phyloP scores from a whole-genome alignment of 805 yeast genomes.

The Peterozyma toletana region DNA sequence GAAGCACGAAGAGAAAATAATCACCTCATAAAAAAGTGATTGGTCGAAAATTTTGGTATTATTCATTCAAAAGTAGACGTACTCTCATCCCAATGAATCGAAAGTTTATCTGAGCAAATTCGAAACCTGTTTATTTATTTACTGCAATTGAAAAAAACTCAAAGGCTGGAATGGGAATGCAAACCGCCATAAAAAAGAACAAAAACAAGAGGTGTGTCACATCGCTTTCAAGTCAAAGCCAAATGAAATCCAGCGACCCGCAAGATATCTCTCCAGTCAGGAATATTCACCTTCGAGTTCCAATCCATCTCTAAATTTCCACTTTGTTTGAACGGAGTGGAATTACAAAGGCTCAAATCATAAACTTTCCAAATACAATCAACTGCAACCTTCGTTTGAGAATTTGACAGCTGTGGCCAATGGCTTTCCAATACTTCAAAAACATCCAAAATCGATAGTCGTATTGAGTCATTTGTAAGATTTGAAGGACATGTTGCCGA shows the following conservation, averaged over 20 bases:
- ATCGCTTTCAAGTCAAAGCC: conserved; percentile 15
- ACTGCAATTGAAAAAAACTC: too few species aligned
- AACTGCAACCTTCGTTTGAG: conserved; percentile 15
- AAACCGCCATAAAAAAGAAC: too few species aligned
- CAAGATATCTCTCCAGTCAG: conserved; percentile 22
- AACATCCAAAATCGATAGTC: conserved; percentile 14
- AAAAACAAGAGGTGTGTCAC: too few species aligned
- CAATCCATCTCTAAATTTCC: background rate
- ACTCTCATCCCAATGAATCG: too few species aligned
- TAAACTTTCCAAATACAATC: conserved; percentile 21
- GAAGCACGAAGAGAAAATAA: too few species aligned
- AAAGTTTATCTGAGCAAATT: too few species aligned
- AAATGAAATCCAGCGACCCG: conserved; percentile 16
- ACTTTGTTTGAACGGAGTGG: background rate
- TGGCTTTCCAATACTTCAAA: conserved; percentile 12
- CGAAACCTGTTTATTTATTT: too few species aligned
- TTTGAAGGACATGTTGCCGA: conserved; percentile 13
- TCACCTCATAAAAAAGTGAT: too few species aligned
- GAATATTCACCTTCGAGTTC: background rate
- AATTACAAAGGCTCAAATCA: conserved; percentile 14
- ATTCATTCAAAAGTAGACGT: too few species aligned
- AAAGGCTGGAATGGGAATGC: too few species aligned
- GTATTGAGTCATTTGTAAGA: conserved; percentile 10
- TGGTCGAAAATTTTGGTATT: too few species aligned
- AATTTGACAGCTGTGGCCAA: conserved; percentile 21